Base-by-base conservation (phyloP, 2,329 filamentous ascomycete species). In the Hypoxylon sp. region DNA sequence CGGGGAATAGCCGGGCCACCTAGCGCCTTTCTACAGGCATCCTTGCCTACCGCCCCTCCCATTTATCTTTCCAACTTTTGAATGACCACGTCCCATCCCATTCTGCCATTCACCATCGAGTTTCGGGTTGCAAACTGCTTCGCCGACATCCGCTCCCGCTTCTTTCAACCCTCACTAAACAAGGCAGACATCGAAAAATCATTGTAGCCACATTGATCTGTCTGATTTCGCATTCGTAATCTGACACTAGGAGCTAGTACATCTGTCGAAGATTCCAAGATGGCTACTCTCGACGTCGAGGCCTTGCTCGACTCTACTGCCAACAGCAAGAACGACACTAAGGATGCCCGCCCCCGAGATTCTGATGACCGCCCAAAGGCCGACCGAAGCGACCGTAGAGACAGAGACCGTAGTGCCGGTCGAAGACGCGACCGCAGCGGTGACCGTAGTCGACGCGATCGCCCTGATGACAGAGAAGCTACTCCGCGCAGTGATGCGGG, bases 241-340 rank as follows among this genome's bases (percentile, higher is more conserved):
- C 55, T 56, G 24, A n/a, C 37, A 52, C 55, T 44, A 48, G 56
- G 7, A 24, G 19, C 46, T 20, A 20, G 43, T 39, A 39, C 15
- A 8, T 48, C 64, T 58, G 43, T 43, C n/a, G 39, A 63, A 49
- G 50, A 47, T 59, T 65, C 50, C 50, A 79, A 69, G 66, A 85
- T 85, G 82, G 78, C 81, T 54, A 81, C 78, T 59, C 76, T 85
- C 71, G 93, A 97, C 76, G 92, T 97, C 72, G 94, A 97, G 84
- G 92, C 93, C 70, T 86, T 97, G 69, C 88, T 97, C 71, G 93
- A 97, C 79, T 92, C 91, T 53, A 92, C 91, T 67, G 92, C 91
- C 54, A 89, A 88, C 76, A 83, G 84, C 69, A 79, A 82, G 63
- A 76, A 77, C 61, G 80, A 81, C 56, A 80, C 85, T 56, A 81